phyloP scores from a whole-genome alignment of 2,329 filamentous ascomycete species.

The Pseudogymnoascus sp. region DNA sequence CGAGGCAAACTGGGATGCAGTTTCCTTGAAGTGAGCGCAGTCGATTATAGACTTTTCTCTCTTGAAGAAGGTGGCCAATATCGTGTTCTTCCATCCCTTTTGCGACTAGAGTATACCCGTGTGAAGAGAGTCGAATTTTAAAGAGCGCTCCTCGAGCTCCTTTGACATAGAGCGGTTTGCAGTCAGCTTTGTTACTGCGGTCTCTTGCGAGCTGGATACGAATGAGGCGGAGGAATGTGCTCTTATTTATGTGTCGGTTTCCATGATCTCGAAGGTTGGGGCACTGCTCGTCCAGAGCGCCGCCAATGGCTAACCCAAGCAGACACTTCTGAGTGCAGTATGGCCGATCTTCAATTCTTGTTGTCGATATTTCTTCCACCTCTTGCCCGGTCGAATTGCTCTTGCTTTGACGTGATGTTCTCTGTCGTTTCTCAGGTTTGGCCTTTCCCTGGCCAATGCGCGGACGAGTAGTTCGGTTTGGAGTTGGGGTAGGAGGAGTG shows the following conservation, averaged over 20 bases:
- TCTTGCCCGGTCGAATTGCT: too few relatives aligned
- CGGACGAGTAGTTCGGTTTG: too few relatives aligned
- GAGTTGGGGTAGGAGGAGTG: too few relatives aligned
- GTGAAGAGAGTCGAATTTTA: constrained; percentile 25
- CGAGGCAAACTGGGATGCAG: constrained; percentile 32
- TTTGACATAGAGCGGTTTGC: constrained; percentile 23
- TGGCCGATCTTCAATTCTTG: too few relatives aligned
- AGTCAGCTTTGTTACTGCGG: constrained; percentile 10
- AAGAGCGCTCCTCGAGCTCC: constrained; percentile 26
- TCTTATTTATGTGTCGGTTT: background rate
- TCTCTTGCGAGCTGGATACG: constrained; percentile 9
- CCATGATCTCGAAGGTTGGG: constrained; percentile 27
- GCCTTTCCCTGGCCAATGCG: too few relatives aligned
- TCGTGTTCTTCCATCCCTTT: constrained; percentile 1
- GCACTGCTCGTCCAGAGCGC: constrained; percentile 25
- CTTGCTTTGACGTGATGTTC: too few relatives aligned
- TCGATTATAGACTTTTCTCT: background rate
- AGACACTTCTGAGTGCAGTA: constrained; percentile 29
- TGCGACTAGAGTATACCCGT: constrained; percentile 17
- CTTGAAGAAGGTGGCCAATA: background rate
- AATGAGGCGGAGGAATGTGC: constrained; percentile 7
- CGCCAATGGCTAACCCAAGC: constrained; percentile 20
- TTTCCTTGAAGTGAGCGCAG: constrained; percentile 27
- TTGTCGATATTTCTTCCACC: too few relatives aligned
- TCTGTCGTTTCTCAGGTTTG: too few relatives aligned